Conservation (phyloP, 164 flowering plant species). For the Protea cynaroides region DNA sequence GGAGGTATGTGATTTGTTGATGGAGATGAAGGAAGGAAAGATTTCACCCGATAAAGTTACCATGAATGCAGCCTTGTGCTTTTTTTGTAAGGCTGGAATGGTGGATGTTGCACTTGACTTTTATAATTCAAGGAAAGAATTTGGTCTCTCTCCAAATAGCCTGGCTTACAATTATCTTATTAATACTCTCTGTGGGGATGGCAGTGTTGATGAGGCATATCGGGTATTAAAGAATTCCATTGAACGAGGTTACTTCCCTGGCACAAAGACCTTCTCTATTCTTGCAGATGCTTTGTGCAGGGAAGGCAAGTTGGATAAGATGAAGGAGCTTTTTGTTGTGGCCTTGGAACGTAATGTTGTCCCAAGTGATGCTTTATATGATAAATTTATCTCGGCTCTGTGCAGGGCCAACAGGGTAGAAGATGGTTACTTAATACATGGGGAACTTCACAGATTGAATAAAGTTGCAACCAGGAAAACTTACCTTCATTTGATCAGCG, state of each 20-base stretch:
- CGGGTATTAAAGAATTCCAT: conserved; percentile 41
- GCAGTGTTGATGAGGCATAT: conserved; percentile 56
- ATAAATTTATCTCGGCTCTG: conserved; percentile 45
- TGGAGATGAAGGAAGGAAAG: conserved; percentile 56
- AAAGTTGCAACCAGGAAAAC: conserved; percentile 17
- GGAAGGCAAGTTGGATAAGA: conserved; percentile 54
- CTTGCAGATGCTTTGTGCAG: conserved; percentile 57
- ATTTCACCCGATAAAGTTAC: conserved; percentile 65
- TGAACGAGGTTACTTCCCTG: conserved; percentile 56
- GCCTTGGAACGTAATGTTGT: conserved; percentile 33
- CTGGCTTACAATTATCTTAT: conserved; percentile 63
- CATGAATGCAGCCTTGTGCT: conserved; percentile 63
- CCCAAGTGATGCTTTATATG: conserved; percentile 30
- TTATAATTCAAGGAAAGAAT: conserved; percentile 43
- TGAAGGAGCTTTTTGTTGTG: conserved; percentile 46
- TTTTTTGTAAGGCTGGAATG: conserved; percentile 87
- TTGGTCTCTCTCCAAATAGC: conserved; percentile 46
- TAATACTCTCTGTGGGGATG: conserved; percentile 55
- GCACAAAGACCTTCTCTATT: conserved; percentile 39
- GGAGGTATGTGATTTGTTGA: conserved; percentile 60
- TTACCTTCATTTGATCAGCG: conserved; percentile 40
- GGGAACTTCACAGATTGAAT: conserved; percentile 23
- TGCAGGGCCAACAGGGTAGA: conserved; percentile 46
- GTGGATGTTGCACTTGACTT: conserved; percentile 64
- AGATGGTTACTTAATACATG: conserved; percentile 49